Base-by-base conservation (phyloP, 2,329 filamentous ascomycete genomes). In the Fusarium nisikadoi region DNA sequence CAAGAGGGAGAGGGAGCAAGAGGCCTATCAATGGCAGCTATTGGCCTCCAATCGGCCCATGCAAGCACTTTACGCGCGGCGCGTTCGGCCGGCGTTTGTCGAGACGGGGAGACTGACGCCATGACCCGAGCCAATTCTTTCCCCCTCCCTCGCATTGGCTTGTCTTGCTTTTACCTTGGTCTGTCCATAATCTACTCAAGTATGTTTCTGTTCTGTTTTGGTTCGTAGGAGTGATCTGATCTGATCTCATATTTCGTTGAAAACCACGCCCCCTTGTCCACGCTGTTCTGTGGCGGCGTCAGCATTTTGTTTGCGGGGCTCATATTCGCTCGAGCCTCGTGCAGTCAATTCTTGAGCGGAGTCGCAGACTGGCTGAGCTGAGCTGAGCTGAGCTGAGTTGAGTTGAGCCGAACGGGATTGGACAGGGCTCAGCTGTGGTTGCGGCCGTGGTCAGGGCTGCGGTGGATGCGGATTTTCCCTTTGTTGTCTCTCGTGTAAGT, bases 11-110 rank as follows among this genome's bases (percentile, higher is more conserved):
- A 41, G 31, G 35, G 42, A 29, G 14, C 16, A 17, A 23, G 33
- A 54, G 36, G 35, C 50, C 35, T n/a, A 41, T 55, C 33, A 42
- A 19, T 42, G 43, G n/a, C 52, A 47, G 31, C 29, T 19, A 46
- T 36, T 35, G 39, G 39, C 39, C 39, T 33, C 19, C n/a, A 16
- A 56, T 56, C 13, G 25, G 36, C n/a, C 57, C 43, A 71, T 73
- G 71, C 71, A 73, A 73, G 71, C 71, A 73, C 71, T 73, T 73
- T 73, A 73, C 71, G 63, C 71, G 71, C 46, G 62, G 62, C 70
- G 54, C 70, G 65, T 60, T 59, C 63, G 45, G 36, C 42, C 41
- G 65, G 59, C 57, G 52, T 67, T 42, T 35, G 57, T 38, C 43
- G 16, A 50, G 33, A 64, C 58, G 53, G 70, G 53, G 70, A 72